Evolutionary conservation across 1,284 basidiomycete genomes (phyloP).

Genomic region (Gomphus bonarii): DNA sequence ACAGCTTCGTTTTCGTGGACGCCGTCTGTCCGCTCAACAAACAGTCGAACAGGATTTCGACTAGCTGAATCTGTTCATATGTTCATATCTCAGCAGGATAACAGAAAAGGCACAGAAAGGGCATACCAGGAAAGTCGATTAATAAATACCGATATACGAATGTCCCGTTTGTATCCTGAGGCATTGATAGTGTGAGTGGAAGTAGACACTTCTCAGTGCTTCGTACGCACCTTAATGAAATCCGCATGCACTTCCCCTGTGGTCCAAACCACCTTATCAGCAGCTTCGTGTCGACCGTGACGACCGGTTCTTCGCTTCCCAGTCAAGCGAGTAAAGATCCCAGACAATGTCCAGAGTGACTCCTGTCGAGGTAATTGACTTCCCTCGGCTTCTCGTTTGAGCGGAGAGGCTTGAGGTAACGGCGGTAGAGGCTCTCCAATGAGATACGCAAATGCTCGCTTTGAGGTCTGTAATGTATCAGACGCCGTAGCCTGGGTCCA

Average conservation of each 20-base stretch:
- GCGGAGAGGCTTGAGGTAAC: conserved; percentile 10
- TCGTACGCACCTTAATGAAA: conserved; percentile 50
- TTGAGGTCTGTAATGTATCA: conserved; percentile 34
- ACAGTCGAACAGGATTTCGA: conserved; percentile 54
- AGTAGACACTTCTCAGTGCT: not conserved
- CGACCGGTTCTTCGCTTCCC: conserved; percentile 27
- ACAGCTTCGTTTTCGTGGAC: conserved; percentile 63
- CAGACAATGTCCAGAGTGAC: conserved; percentile 42
- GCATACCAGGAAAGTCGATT: conserved; percentile 68
- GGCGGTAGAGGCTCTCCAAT: conserved; percentile 38
- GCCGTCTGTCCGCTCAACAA: conserved; percentile 54
- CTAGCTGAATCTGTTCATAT: conserved; percentile 44
- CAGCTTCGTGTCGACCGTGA: conserved; percentile 21
- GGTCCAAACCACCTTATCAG: conserved; percentile 40
- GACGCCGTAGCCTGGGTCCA: conserved; percentile 34
- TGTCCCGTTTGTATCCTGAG: conserved; percentile 62
- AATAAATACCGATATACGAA: conserved; percentile 71
- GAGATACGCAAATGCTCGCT: conserved; percentile 55
- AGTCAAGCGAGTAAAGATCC: conserved; percentile 59
- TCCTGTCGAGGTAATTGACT: not conserved
- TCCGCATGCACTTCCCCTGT: conserved; percentile 76
- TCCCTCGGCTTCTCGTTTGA: not conserved
- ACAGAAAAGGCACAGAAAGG: not conserved
- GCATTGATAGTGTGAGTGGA: not conserved
- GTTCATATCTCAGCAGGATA: conserved; percentile 1